Evolutionary conservation across 139 green algal genomes (phyloP), one percentile per base, ranked within the genome.

Genomic region (Tetraselmis chui): DNA sequence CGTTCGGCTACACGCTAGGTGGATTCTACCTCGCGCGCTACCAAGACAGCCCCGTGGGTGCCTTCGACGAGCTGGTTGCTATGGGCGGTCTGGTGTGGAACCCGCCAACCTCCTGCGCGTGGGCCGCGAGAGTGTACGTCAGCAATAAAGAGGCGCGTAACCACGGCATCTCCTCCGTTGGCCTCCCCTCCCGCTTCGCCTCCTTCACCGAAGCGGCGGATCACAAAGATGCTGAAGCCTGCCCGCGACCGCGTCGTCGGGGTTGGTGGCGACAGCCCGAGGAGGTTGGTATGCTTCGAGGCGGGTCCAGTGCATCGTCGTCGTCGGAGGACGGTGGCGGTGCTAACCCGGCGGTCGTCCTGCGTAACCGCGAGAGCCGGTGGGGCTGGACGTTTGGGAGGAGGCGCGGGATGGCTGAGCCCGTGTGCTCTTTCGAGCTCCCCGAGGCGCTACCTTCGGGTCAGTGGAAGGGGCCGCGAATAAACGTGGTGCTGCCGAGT

Each of bases 21-120:
- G 96, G 96, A 29, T 94, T 98, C 76, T 99, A 98, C 84, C 87
- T 97, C 0, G 96, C 95, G 0, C 88, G 93, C 2, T 99, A 99
- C 84, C 92, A 93, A 77, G 91, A 94, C 86, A 97, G 91, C 77
- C 95, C 95, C 0, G 94, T 92, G 11, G 95, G 95, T 29, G 79
- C 85, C 1, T 98, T 99, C 87, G 94, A 98, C 45, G 96, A 99
- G 91, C 84, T 96, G 28, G 94, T 98, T 23, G 92, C 88, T 0
- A 84, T 99, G 59, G 90, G 91, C 0, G 96, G 96, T 0, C 91
- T 98, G 11, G 94, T 97, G 2, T 98, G 96, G 96, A 95, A 99
- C 84, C 88, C 92, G 0, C 96, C 96, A 2, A 96, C 93, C 25
- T 98, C 96, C 0, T 98, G 95, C 80, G 96, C 96, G 2, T 99